Percentiles rank a stretch among this genome's conserved stretches.
Conservation (phyloP, 768 basidiomycete genomes). For the Harrya chromipes region DNA sequence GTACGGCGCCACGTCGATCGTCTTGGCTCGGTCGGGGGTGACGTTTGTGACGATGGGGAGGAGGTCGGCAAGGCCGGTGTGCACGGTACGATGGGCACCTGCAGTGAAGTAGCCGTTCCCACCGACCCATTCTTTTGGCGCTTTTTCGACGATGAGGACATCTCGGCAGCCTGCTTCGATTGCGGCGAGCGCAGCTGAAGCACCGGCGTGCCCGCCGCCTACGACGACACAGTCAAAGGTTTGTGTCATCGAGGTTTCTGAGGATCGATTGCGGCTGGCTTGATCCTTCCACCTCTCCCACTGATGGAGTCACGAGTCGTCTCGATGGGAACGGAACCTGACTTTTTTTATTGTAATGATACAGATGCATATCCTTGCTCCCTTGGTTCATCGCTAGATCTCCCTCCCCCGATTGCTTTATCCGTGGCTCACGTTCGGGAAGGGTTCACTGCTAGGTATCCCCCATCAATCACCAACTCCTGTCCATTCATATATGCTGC, state of each 20-base stretch:
- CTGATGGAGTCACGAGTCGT: neutral
- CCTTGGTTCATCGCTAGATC: neutral
- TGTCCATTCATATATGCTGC: conserved; percentile 78
- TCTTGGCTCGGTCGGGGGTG: conserved; percentile 37
- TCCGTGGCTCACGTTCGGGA: conserved; percentile 34
- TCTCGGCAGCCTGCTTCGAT: conserved; percentile 54
- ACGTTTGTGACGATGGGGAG: conserved; percentile 52
- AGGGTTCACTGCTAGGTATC: conserved; percentile 72
- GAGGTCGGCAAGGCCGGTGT: conserved; percentile 58
- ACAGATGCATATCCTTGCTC: neutral
- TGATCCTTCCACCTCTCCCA: too few species aligned
- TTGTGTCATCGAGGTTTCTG: conserved; percentile 9
- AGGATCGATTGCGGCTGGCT: neutral
- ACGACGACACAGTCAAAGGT: conserved; percentile 57
- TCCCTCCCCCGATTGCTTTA: neutral
- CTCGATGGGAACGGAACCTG: neutral
- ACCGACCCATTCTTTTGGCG: conserved; percentile 59
- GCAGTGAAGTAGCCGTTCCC: conserved; percentile 76
- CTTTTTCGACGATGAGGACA: conserved; percentile 66
- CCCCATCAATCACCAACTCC: conserved; percentile 75
- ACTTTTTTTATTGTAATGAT: neutral
- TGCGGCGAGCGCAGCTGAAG: conserved; percentile 61
- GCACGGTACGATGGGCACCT: conserved; percentile 63
- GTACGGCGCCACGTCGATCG: conserved; percentile 60
- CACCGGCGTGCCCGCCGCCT: conserved; percentile 66